phyloP scores from a whole-genome alignment of 305 asterid species.

The Fraxinus nigra region DNA sequence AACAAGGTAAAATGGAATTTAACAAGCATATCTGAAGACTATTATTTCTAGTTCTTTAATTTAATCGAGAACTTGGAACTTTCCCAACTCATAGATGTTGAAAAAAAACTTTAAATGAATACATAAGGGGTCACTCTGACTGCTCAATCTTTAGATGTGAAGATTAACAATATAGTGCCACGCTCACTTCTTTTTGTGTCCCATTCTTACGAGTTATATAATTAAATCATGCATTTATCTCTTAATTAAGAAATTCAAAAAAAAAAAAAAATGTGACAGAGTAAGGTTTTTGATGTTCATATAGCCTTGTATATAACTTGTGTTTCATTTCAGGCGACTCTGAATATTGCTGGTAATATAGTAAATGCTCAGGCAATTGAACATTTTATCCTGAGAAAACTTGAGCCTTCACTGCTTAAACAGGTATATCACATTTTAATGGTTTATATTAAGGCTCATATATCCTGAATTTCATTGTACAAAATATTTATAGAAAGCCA shows the following conservation, averaged over 20 bases:
- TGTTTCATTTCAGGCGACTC: conserved; percentile 49
- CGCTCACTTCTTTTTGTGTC: not conserved
- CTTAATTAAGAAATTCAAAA: not conserved
- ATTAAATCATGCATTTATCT: not conserved
- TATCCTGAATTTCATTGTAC: not conserved
- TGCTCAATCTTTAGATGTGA: not conserved
- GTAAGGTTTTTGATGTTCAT: not conserved
- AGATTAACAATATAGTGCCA: not conserved
- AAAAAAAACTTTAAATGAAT: not conserved
- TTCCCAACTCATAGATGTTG: not conserved
- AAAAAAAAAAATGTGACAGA: not conserved
- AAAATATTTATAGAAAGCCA: not conserved
- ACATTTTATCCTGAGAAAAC: conserved; percentile 59
- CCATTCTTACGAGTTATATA: not conserved
- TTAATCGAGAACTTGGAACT: not conserved
- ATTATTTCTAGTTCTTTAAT: not conserved
- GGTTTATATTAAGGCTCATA: not conserved
- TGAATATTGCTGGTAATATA: conserved; percentile 61
- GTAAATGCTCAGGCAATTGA: conserved; percentile 65
- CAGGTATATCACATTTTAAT: conserved; percentile 33
- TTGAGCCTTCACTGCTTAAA: conserved; percentile 40
- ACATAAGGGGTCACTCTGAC: not conserved
- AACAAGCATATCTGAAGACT: not conserved
- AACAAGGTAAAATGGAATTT: conserved; percentile 48
- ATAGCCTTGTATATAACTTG: not conserved